Percentiles rank a stretch among this genome's conserved stretches.
Conservation (phyloP, 108 stramenopile genomes). For the Cyclotella choctawhatcheeana region DNA sequence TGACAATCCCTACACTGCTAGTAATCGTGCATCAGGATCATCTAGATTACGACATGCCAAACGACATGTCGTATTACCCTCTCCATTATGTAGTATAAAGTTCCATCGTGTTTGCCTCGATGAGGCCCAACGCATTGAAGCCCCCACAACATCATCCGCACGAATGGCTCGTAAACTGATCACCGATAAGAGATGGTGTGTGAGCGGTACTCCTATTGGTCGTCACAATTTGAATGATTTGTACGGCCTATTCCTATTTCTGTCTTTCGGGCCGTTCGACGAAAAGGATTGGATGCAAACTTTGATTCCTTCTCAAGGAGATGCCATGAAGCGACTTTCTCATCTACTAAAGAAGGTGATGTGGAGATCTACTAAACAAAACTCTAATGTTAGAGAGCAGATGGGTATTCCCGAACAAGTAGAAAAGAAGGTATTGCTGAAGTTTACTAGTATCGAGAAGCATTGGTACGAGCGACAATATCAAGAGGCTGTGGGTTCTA, state of each 20-base stretch:
- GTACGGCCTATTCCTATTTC: conserved; percentile 65
- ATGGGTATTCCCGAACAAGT: conserved; percentile 75
- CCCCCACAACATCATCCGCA: conserved; percentile 69
- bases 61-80: conserved; percentile 68
- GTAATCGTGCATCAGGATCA: too few relatives aligned
- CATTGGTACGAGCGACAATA: conserved; percentile 73
- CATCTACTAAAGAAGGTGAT: conserved; percentile 51
- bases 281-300: conserved; percentile 55
- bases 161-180: conserved; percentile 72
- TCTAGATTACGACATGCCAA: conserved; percentile 49
- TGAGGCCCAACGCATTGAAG: conserved; percentile 77
- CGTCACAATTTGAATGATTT: conserved; percentile 69
- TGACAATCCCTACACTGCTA: conserved; percentile 63
- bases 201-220: conserved; percentile 76
- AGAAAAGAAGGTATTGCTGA: conserved; percentile 55
- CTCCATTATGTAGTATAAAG: conserved; percentile 62
- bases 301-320: conserved; percentile 26
- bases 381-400: conserved; percentile 53
- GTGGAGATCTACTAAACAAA: conserved; percentile 76
- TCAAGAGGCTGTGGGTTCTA: conserved; percentile 50
- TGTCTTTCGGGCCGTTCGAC: conserved; percentile 57
- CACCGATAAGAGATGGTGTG: conserved; percentile 59
- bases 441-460: conserved; percentile 66
- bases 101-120: conserved; percentile 74
- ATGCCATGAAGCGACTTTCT: conserved; percentile 48